Conservation (phyloP, 2,329 filamentous ascomycete species). For the Chaetomium globosum region DNA sequence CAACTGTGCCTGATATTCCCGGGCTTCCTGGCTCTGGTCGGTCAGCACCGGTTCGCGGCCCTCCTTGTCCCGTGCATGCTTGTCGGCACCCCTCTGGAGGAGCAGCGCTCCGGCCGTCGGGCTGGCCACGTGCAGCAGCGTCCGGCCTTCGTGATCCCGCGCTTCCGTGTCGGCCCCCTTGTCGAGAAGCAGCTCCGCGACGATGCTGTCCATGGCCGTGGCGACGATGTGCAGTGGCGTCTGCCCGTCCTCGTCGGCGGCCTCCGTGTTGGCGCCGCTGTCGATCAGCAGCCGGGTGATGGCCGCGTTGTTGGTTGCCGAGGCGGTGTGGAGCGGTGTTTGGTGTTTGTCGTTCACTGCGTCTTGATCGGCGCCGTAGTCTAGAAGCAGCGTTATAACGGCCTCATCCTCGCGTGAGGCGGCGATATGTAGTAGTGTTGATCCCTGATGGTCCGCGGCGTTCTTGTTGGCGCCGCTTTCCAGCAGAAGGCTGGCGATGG, state of each 20-base stretch:
- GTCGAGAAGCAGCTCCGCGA: not conserved
- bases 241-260: not conserved
- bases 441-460: not conserved
- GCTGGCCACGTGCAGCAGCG: not conserved
- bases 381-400: not conserved
- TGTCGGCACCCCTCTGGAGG: not conserved
- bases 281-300: not conserved
- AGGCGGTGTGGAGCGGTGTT: not conserved
- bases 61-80: not conserved
- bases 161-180: not conserved
- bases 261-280: not conserved
- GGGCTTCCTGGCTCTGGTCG: conserved; percentile 38
- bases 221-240: not conserved
- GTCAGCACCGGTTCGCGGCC: not conserved
- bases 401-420: too few relatives aligned
- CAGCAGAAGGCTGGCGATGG: too few relatives aligned
- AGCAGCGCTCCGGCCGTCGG: not conserved
- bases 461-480: not conserved
- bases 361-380: not conserved
- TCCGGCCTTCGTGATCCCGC: not conserved
- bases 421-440: not conserved
- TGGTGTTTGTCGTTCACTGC: not conserved
- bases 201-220: not conserved
- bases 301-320: not conserved
- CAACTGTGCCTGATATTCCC: conserved; percentile 87